phyloP scores from a whole-genome alignment of 768 basidiomycete genomes.

The Porphyrellus cyaneotinctus region DNA sequence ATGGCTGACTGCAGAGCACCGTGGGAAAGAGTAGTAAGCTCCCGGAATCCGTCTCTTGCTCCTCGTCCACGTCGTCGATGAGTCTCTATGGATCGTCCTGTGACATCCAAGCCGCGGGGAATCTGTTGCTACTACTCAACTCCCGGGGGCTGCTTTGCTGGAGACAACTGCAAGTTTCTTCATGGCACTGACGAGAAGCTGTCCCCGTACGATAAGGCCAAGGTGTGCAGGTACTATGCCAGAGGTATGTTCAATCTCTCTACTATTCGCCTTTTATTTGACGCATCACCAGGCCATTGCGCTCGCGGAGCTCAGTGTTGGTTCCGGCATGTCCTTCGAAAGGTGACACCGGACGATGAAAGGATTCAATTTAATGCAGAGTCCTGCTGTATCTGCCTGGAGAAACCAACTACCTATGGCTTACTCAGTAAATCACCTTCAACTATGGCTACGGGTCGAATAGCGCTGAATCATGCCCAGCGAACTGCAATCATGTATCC shows the following conservation, averaged over 20 bases:
- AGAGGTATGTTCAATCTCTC: constrained; percentile 39
- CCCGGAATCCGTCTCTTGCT: too few species aligned
- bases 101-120: constrained; percentile 68
- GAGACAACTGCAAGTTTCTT: constrained; percentile 70
- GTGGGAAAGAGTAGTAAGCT: constrained; percentile 16
- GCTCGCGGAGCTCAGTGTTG: constrained; percentile 67
- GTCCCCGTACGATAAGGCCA: constrained; percentile 68
- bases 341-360: constrained; percentile 20
- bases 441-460: neutral
- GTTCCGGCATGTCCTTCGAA: constrained; percentile 55
- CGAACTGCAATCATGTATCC: constrained; percentile 73
- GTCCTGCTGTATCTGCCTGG: constrained; percentile 70
- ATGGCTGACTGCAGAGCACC: constrained; percentile 36
- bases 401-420: constrained; percentile 66
- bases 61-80: constrained; percentile 19
- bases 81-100: constrained; percentile 46
- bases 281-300: constrained; percentile 54
- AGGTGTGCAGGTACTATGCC: constrained; percentile 64
- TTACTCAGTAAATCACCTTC: constrained; percentile 50
- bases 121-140: constrained; percentile 64
- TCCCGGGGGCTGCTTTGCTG: constrained; percentile 65
- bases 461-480: constrained; percentile 34
- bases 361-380: constrained; percentile 38
- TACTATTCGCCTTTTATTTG: neutral
- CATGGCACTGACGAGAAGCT: constrained; percentile 52